A percentile compares a stretch with the other conserved stretches of the same genome.
Evolutionary conservation across 352 stramenopile species (phyloP).

Genomic region (Hyaloperonospora brassicae): DNA sequence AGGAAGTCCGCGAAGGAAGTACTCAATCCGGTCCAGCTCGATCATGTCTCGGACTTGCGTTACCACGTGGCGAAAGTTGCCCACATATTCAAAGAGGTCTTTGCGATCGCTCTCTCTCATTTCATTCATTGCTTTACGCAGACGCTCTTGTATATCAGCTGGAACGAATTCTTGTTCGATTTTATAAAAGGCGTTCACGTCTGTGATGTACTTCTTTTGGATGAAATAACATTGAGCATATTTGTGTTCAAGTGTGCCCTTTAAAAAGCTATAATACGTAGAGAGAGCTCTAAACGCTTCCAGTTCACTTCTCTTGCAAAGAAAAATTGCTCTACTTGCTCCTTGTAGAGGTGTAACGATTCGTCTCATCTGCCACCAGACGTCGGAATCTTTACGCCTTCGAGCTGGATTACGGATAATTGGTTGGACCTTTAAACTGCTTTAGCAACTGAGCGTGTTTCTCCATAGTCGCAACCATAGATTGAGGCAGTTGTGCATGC

Average conservation of each 20-base stretch:
- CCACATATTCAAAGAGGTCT: slow-evolving; percentile 5
- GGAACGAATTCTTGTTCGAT: slow-evolving; percentile 7
- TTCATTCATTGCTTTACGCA: slow-evolving; percentile 2
- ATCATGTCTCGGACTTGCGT: slow-evolving; percentile 5
- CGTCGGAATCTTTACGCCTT: slow-evolving; percentile 1
- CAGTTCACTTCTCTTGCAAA: slow-evolving; percentile 10
- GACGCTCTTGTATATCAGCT: slow-evolving; percentile 6
- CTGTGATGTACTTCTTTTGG: slow-evolving; percentile 8
- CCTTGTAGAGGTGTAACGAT: slow-evolving; percentile 2
- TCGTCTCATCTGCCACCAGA: slow-evolving; percentile 2
- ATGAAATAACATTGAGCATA: slow-evolving; percentile 10
- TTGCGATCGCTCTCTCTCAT: slow-evolving; percentile 7
- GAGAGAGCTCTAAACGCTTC: slow-evolving; percentile 4
- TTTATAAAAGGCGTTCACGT: slow-evolving; percentile 11
- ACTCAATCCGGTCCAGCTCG: slow-evolving; percentile 4
- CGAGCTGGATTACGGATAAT: slow-evolving; percentile 3
- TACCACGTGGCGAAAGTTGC: slow-evolving; percentile 5
- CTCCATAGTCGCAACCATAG: too few species aligned
- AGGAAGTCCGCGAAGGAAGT: slow-evolving; percentile 1
- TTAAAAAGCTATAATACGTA: not conserved
- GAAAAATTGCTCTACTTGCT: slow-evolving; percentile 13
- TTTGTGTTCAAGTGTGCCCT: slow-evolving; percentile 6
- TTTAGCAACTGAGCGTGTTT: not conserved
- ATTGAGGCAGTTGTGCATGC: not conserved
- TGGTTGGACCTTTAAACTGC: too few species aligned